Conservation (phyloP, 805 yeast genomes). For the Saturnispora sanitii region DNA sequence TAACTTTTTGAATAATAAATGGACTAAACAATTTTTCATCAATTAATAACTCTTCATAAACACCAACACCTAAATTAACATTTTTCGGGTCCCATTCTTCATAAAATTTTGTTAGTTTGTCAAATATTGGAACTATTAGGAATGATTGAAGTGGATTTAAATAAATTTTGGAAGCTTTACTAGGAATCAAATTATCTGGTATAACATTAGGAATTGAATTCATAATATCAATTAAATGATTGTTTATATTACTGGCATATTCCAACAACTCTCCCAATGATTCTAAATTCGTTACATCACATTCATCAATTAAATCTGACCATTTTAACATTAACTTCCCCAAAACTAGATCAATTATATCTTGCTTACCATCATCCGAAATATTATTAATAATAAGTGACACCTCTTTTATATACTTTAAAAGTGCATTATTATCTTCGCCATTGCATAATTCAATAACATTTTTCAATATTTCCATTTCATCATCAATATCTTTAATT, state of each 20-base stretch:
- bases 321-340: constrained; percentile 19
- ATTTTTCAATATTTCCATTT: constrained; percentile 2
- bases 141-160: constrained; percentile 6
- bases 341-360: constrained; percentile 12
- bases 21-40: constrained; percentile 11
- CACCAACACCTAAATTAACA: constrained; percentile 6
- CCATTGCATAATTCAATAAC: constrained; percentile 4
- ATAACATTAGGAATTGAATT: background rate
- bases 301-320: constrained; percentile 18
- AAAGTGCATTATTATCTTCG: background rate
- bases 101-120: constrained; percentile 5
- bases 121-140: constrained; percentile 7
- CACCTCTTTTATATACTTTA: constrained; percentile 3
- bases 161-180: background rate
- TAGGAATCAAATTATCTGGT: background rate
- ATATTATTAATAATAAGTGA: background rate
- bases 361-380: constrained; percentile 5
- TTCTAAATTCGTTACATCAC: constrained; percentile 32
- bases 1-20: background rate
- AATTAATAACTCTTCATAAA: constrained; percentile 28
- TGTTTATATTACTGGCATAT: background rate
- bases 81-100: constrained; percentile 5
- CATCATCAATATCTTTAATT: background rate
- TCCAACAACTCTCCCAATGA: constrained; percentile 22
- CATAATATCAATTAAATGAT: constrained; percentile 7